A percentile compares a stretch with the other conserved stretches of the same genome.
phyloP scores from a whole-genome alignment of 306 rosid species.

The Betula pendula region DNA sequence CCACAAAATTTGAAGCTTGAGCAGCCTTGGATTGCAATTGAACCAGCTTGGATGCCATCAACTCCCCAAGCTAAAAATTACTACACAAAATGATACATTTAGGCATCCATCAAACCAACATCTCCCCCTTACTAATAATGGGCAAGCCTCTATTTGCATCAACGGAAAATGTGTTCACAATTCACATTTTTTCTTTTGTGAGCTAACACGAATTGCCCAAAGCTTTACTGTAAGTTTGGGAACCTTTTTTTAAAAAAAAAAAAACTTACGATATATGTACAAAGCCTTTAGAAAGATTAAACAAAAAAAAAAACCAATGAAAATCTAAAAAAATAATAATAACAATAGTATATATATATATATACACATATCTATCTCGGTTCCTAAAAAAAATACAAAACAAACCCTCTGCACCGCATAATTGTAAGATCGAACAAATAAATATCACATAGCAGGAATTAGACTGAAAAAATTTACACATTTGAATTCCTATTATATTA shows the following conservation, averaged over 20 bases:
- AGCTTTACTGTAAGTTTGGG: not conserved
- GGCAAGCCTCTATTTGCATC: not conserved
- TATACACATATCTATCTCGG: too few species aligned
- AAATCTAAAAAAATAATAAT: too few species aligned
- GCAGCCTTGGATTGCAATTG: constrained; percentile 34
- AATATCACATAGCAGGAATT: not conserved
- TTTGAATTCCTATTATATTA: not conserved
- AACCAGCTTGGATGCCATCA: constrained; percentile 39
- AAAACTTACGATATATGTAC: not conserved
- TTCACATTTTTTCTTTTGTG: not conserved
- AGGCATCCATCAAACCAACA: not conserved
- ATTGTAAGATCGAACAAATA: not conserved
- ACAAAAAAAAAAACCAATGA: not conserved
- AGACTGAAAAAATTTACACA: not conserved
- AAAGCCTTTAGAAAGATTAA: not conserved
- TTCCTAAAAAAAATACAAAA: not conserved
- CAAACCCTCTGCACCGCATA: not conserved
- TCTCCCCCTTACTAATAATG: not conserved
- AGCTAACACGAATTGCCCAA: not conserved
- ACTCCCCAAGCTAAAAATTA: not conserved
- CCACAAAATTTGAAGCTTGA: constrained; percentile 34
- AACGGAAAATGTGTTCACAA: not conserved
- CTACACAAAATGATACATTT: not conserved
- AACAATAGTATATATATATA: too few species aligned
- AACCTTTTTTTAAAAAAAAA: too few species aligned